phyloP scores from a whole-genome alignment of 257 asterid species.

The Solanum chiquidenum region DNA sequence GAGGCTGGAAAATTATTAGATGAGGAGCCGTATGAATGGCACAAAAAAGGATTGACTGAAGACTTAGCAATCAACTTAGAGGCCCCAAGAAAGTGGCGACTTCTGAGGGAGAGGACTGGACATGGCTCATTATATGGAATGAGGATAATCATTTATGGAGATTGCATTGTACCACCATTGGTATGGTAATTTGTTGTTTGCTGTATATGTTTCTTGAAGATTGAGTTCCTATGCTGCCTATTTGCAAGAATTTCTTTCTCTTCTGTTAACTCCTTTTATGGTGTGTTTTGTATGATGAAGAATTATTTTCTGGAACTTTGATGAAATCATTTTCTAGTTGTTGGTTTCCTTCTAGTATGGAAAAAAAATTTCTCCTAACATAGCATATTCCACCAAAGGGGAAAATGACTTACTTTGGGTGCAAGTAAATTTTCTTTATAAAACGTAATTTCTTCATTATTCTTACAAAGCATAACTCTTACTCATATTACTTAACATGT shows the following conservation, averaged over 20 bases:
- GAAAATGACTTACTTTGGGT: not conserved
- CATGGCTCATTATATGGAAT: slow-evolving; percentile 86
- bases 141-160: slow-evolving; percentile 75
- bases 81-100: slow-evolving; percentile 97
- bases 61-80: slow-evolving; percentile 91
- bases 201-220: not conserved
- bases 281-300: not conserved
- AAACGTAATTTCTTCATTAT: not conserved
- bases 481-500: not conserved
- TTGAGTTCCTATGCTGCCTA: not conserved
- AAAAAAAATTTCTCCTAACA: not conserved
- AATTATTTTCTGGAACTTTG: not conserved
- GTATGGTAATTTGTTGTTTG: slow-evolving; percentile 15
- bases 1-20: slow-evolving; percentile 65
- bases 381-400: not conserved
- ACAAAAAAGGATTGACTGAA: slow-evolving; percentile 68
- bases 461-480: not conserved
- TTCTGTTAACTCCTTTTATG: not conserved
- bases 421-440: not conserved
- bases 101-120: slow-evolving; percentile 71
- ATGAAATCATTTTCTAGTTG: not conserved
- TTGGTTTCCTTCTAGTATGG: not conserved
- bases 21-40: slow-evolving; percentile 86
- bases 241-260: not conserved
- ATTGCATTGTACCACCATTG: slow-evolving; percentile 88